A percentile compares a stretch with the other conserved stretches of the same genome.
These are phyloP conservation scores for Ceriops tagal DNA, from an alignment of 345 rosid genomes.

Conservation along the genomic window DNA sequence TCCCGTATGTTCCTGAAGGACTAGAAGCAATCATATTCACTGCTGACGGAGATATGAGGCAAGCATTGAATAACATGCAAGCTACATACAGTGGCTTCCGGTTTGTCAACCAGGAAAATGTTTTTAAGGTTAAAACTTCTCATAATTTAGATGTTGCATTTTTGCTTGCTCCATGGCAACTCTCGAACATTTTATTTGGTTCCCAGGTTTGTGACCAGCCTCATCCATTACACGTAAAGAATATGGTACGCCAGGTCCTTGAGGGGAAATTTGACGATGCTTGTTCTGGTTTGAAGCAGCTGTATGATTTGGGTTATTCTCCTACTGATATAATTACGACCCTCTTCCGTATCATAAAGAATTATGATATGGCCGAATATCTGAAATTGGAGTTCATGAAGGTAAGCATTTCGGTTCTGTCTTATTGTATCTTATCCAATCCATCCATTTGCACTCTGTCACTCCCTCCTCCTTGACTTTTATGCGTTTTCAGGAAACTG, in stretches of 20 bases:
- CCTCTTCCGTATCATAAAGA: constrained; percentile 84
- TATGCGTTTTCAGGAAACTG: constrained; percentile 64
- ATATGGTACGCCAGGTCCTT: constrained; percentile 72
- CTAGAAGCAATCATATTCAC: constrained; percentile 97
- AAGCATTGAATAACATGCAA: constrained; percentile 93
- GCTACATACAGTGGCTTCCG: constrained; percentile 92
- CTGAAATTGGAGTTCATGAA: constrained; percentile 95
- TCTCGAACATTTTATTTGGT: background rate
- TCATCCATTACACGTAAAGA: constrained; percentile 92
- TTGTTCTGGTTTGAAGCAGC: constrained; percentile 83
- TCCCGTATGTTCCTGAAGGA: constrained; percentile 90
- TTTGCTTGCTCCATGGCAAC: background rate
- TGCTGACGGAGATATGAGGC: constrained; percentile 99
- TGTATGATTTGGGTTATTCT: constrained; percentile 86
- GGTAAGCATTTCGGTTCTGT: constrained; percentile 30
- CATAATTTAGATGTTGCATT: background rate
- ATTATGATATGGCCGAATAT: constrained; percentile 88
- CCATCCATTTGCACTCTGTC: too few species aligned
- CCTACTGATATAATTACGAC: constrained; percentile 97
- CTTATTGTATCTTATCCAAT: background rate
- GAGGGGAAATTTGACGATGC: constrained; percentile 89
- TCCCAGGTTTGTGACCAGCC: constrained; percentile 95
- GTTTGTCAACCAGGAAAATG: constrained; percentile 89
- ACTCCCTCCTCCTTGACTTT: background rate
- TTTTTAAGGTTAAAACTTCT: constrained; percentile 68